These are phyloP conservation scores for Miscanthus sacchariflorus DNA, from an alignment of 202 grass and related monocot species.

Conservation along the genomic window DNA sequence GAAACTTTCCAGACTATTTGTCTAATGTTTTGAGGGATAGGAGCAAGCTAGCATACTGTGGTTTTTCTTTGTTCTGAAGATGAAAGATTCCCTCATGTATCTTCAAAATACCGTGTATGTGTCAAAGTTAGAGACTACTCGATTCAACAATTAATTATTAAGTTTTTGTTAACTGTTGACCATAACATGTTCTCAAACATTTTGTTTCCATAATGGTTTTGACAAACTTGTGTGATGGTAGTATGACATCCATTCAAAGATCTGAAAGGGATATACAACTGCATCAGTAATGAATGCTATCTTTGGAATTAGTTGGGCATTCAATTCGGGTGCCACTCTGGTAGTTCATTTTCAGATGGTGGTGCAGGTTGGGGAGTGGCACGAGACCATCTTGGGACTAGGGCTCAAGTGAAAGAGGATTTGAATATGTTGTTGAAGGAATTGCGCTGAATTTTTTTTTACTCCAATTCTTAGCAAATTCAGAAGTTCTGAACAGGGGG, in stretches of 20 bases:
- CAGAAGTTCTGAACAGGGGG: background rate
- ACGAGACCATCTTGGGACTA: background rate
- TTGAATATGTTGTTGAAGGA: background rate
- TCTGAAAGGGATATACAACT: conserved; percentile 37
- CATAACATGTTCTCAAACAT: background rate
- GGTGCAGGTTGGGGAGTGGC: background rate
- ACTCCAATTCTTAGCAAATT: background rate
- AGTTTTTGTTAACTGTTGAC: background rate
- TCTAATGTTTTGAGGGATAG: background rate
- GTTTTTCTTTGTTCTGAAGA: conserved; percentile 12
- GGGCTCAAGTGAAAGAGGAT: background rate
- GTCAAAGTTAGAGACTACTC: conserved; percentile 9
- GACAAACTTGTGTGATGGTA: conserved; percentile 12
- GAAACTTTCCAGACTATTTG: background rate
- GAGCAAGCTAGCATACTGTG: background rate
- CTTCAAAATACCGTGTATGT: background rate
- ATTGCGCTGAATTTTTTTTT: background rate
- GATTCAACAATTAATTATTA: conserved; percentile 35
- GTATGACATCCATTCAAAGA: conserved; percentile 21
- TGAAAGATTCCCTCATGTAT: background rate
- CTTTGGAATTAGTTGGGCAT: conserved; percentile 52
- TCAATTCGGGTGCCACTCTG: conserved; percentile 39
- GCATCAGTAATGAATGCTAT: conserved; percentile 32
- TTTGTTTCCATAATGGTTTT: background rate
- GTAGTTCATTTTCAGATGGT: background rate